Evolutionary conservation across 2,329 filamentous ascomycete genomes (phyloP), one percentile per base, ranked within the genome.

Genomic region (Macroventuria anomochaeta): DNA sequence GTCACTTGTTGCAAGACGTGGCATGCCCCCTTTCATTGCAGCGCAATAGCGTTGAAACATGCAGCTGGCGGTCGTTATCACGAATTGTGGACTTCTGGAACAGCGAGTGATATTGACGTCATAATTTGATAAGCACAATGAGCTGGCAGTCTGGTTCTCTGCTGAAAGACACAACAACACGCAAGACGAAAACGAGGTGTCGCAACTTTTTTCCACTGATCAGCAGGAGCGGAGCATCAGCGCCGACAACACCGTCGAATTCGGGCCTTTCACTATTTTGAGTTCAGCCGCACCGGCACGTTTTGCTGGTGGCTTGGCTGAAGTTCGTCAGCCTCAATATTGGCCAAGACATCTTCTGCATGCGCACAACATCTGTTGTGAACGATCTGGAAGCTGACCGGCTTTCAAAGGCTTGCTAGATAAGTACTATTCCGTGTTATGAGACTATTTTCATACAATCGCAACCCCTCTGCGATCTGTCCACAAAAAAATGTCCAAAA

Each of bases 261-360:
- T 54, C 44, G 39, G 51, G 20, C 51, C 51, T 54, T 41, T 31
- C 32, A 15, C 13, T 13, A 23, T 44, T 42, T 41, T 28, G 28
- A 36, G 43, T 54, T 54, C 51, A 54, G 51, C 51, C 51, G 51
- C 51, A 54, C 7, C 36, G 33, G 34, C 36, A 28, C 44, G 5
- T 18, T 20, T 21, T 26, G 25, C 33, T 29, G 13, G 38, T 48
- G 44, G 39, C 44, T 42, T 32, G 39, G 32, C 37, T 48, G 49
- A 53, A 37, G 10, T 28, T 36, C 23, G 3, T 32, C 47, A 31
- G 43, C 38, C 43, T 43, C 32, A 23, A 29, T 23, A 21, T 18
- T 33, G 31, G 31, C 15, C 31, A 33, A 18, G 31, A n/a, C 23
- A 29, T 3, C 28, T 3, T 10, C 11, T 4, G 12, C 28, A 29